Conservation (phyloP, 345 rosid genomes). For the Populus davidiana region DNA sequence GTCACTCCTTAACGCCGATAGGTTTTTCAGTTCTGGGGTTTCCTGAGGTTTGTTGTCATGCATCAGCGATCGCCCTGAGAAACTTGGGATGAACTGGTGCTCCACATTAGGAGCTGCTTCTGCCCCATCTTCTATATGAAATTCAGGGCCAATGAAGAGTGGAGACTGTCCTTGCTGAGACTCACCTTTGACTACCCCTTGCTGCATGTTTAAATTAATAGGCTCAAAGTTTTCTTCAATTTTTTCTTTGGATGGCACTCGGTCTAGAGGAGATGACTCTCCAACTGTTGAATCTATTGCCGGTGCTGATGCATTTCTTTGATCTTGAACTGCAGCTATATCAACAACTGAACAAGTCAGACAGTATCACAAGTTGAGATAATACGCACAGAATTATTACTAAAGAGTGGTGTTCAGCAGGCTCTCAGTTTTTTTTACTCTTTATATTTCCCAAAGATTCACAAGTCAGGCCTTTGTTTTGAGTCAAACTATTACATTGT, state of each 20-base stretch:
- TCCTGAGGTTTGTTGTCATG: constrained; percentile 35
- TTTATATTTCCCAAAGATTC: not conserved
- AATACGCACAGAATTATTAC: not conserved
- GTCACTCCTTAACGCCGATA: constrained; percentile 40
- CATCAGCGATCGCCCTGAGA: constrained; percentile 39
- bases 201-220: constrained; percentile 38
- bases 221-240: constrained; percentile 58
- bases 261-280: constrained; percentile 65
- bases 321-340: constrained; percentile 71
- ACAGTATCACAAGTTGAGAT: constrained; percentile 9
- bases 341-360: constrained; percentile 20
- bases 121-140: constrained; percentile 48
- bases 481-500: not conserved
- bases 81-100: constrained; percentile 80
- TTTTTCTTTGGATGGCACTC: constrained; percentile 48
- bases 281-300: constrained; percentile 70
- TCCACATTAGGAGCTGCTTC: constrained; percentile 52
- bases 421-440: not conserved
- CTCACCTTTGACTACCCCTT: constrained; percentile 36
- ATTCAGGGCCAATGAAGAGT: constrained; percentile 23
- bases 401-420: not conserved
- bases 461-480: not conserved
- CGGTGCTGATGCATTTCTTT: constrained; percentile 62
- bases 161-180: constrained; percentile 26
- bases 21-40: constrained; percentile 36